These are phyloP conservation scores for Suhomyces guaymorum DNA, from an alignment of 1,139 yeast species.

Conservation along the genomic window DNA sequence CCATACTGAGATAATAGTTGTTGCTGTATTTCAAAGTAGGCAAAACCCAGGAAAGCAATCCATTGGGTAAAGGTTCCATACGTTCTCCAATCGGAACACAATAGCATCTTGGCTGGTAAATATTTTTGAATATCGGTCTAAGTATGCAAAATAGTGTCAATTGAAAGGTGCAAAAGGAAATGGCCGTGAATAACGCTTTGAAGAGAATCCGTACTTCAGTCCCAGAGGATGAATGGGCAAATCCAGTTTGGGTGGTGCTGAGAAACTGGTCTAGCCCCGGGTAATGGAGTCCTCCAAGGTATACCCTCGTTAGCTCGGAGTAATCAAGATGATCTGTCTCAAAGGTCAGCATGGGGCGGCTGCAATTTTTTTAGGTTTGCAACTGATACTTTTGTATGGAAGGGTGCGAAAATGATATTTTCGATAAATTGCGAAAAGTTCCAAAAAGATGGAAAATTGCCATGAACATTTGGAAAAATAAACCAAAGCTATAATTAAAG, in stretches of 20 bases:
- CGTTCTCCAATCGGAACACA: constrained; percentile 43
- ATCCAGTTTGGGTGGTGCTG: constrained; percentile 59
- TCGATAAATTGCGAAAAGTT: not conserved
- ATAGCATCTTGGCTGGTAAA: constrained; percentile 60
- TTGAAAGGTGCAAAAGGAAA: constrained; percentile 54
- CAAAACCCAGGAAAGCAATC: constrained; percentile 50
- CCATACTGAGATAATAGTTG: constrained; percentile 47
- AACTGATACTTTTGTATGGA: no score
- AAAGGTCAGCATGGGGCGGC: constrained; percentile 6
- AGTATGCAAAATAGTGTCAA: constrained; percentile 53
- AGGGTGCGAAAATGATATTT: no score
- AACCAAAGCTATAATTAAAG: no score
- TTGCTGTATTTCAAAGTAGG: constrained; percentile 44
- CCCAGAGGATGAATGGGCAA: constrained; percentile 48
- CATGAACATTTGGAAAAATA: no score
- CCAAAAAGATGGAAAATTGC: not conserved
- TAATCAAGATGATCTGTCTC: not conserved
- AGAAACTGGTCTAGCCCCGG: constrained; percentile 40
- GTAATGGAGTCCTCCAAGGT: constrained; percentile 17
- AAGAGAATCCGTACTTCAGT: constrained; percentile 42
- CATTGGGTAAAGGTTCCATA: constrained; percentile 39
- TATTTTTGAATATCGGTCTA: constrained; percentile 43
- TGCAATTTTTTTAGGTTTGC: constrained; percentile 2
- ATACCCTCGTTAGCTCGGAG: constrained; percentile 10
- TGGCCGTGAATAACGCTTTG: constrained; percentile 52